These are phyloP conservation scores for Lithocarpus polystachyus DNA, from an alignment of 306 rosid genomes.

Conservation along the genomic window DNA sequence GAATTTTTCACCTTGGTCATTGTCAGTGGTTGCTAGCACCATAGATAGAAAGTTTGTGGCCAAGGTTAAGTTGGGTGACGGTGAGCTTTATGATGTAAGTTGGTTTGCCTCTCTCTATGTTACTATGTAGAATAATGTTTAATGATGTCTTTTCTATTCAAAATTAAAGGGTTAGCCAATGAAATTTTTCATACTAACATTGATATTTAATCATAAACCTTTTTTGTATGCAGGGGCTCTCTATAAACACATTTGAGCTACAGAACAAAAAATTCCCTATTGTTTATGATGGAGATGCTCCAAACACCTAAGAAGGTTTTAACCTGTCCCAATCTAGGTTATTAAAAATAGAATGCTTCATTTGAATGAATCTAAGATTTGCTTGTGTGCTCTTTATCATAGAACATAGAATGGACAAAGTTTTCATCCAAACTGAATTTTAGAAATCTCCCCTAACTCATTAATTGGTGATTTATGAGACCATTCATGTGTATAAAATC, in stretches of 20 bases:
- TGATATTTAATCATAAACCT: background rate
- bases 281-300: constrained; percentile 38
- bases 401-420: too few relatives aligned
- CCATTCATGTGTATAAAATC: too few relatives aligned
- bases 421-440: too few relatives aligned
- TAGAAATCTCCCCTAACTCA: too few relatives aligned
- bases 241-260: constrained; percentile 42
- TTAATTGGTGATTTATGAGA: too few relatives aligned
- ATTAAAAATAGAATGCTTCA: background rate
- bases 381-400: too few relatives aligned
- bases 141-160: too few relatives aligned
- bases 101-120: too few relatives aligned
- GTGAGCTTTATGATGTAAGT: constrained; percentile 28
- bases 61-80: constrained; percentile 31
- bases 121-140: too few relatives aligned
- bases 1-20: constrained; percentile 43
- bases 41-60: constrained; percentile 42
- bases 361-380: too few relatives aligned
- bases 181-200: too few relatives aligned
- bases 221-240: constrained; percentile 29
- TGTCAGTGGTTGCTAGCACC: constrained; percentile 46
- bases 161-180: too few relatives aligned
- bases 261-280: constrained; percentile 27
- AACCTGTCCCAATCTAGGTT: constrained; percentile 32
- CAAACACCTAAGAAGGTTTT: constrained; percentile 20